Conservation (phyloP, 371 early-diverging fungal species). For the Rhizomucor miehei region DNA sequence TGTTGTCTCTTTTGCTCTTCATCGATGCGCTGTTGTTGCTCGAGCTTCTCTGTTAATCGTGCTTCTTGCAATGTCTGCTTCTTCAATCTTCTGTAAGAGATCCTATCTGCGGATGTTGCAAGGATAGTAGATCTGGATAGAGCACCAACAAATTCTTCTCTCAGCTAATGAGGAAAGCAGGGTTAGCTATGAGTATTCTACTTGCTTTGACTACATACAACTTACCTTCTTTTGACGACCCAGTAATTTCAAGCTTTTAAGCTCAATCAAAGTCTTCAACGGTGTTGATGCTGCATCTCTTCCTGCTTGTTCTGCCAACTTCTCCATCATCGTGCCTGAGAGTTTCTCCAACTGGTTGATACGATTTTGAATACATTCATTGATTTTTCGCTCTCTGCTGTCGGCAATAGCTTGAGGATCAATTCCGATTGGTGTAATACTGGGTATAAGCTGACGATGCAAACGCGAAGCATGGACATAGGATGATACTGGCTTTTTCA, state of each 20-base stretch:
- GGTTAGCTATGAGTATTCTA: neutral
- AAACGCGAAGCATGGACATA: constrained; percentile 60
- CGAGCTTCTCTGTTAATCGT: constrained; percentile 87
- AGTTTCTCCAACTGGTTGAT: constrained; percentile 59
- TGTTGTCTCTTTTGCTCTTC: constrained; percentile 83
- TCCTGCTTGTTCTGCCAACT: neutral
- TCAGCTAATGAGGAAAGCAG: constrained; percentile 42
- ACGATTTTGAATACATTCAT: constrained; percentile 60
- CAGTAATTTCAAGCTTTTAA: constrained; percentile 70
- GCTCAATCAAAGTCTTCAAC: constrained; percentile 74
- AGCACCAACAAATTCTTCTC: constrained; percentile 61
- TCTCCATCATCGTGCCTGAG: neutral
- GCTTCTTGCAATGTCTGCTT: constrained; percentile 88
- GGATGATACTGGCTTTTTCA: constrained; percentile 46
- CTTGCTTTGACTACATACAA: neutral
- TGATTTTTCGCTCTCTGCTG: constrained; percentile 67
- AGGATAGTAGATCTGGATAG: constrained; percentile 62
- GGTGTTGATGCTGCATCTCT: neutral
- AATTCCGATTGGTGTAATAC: constrained; percentile 73
- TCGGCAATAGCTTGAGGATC: constrained; percentile 66
- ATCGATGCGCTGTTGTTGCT: constrained; percentile 86
- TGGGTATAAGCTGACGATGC: constrained; percentile 72
- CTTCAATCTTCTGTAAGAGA: constrained; percentile 82
- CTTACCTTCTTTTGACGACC: constrained; percentile 65
- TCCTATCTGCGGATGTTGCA: constrained; percentile 75